Evolutionary conservation across 2,329 filamentous ascomycete species (phyloP), one percentile per base, ranked within the genome.

Genomic region (Zymoseptoria passerinii): DNA sequence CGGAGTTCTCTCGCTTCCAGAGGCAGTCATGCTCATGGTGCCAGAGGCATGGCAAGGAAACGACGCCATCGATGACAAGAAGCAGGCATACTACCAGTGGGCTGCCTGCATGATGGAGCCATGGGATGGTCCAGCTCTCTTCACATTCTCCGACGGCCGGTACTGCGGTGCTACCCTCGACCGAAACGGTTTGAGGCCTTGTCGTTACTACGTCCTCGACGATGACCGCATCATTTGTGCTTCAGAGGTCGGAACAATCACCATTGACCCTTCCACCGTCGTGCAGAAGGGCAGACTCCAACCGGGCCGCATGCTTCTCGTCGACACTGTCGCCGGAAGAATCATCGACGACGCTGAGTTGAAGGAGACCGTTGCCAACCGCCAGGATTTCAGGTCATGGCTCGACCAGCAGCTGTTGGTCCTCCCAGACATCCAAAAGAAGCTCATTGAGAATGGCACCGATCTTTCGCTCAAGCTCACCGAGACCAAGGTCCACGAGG

Each of bases 91-190:
- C 77, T 97, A 97, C 77, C 92, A 97, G 75, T 97, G 92, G 91
- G 92, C 92, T 69, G 92, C 91, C 65, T 97, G 92, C 75, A 89
- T 95, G 80, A 97, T 97, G 92, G 92, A 97, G 79, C 92, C 92
- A 16, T 97, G 92, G 92, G 92, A 97, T 75, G 92, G 92, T 18
- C 92, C 92, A 35, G 92, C 92, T 57, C 84, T 97, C 29, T 97
- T 97, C 80, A 96, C 92, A 6, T 97, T 97, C 76, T 90, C 92
- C 28, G 92, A 97, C 73, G 92, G 92, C 61, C 87, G 92, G 63
- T 97, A 94, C 81, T 97, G 92, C 70, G 92, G 92, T 82, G 92
- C 92, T 66, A 97, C 96, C 74, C 82, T 97, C 23, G 92, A 97
- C 77, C 86, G 92, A 75, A 97, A 97, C 71, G 92, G 92, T 76